Percentiles rank a stretch among this genome's conserved stretches.
phyloP scores from a whole-genome alignment of 192 early-diverging fungal genomes.

The Coemansia reversa region DNA sequence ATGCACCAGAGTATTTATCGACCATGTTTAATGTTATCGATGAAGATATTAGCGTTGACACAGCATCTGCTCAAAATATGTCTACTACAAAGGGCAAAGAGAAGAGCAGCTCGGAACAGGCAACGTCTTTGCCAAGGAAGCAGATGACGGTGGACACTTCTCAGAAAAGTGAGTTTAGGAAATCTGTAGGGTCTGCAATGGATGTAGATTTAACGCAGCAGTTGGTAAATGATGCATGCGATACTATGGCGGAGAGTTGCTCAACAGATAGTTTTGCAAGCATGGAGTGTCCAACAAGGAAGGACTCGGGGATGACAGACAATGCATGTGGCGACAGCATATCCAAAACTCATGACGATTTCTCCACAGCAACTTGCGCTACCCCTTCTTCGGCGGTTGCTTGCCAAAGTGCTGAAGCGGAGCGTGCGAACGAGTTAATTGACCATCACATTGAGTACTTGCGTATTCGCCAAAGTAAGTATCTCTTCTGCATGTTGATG shows the following conservation, averaged over 20 bases:
- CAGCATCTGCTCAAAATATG: neutral
- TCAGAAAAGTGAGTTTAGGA: too few relatives aligned
- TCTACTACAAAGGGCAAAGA: constrained; percentile 12
- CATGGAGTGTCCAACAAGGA: neutral
- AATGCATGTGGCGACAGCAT: too few relatives aligned
- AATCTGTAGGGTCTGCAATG: too few relatives aligned
- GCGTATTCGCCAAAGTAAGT: constrained; percentile 49
- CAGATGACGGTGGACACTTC: neutral
- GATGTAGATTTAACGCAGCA: too few relatives aligned
- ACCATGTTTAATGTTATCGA: constrained; percentile 7
- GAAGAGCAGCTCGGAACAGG: neutral
- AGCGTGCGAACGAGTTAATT: constrained; percentile 37
- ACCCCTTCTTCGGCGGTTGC: neutral
- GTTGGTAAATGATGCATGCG: neutral
- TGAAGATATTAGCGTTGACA: constrained; percentile 7
- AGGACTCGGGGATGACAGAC: constrained; percentile 16
- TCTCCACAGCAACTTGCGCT: neutral
- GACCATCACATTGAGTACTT: constrained; percentile 49
- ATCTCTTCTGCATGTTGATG: neutral
- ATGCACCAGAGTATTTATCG: constrained; percentile 29
- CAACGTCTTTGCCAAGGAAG: neutral
- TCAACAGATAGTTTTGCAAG: too few relatives aligned
- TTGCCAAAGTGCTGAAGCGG: constrained; percentile 4
- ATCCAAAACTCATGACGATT: constrained; percentile 2
- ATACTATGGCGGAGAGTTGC: neutral